Evolutionary conservation across 768 basidiomycete genomes (phyloP).

Genomic region (Polyporus arcularius): DNA sequence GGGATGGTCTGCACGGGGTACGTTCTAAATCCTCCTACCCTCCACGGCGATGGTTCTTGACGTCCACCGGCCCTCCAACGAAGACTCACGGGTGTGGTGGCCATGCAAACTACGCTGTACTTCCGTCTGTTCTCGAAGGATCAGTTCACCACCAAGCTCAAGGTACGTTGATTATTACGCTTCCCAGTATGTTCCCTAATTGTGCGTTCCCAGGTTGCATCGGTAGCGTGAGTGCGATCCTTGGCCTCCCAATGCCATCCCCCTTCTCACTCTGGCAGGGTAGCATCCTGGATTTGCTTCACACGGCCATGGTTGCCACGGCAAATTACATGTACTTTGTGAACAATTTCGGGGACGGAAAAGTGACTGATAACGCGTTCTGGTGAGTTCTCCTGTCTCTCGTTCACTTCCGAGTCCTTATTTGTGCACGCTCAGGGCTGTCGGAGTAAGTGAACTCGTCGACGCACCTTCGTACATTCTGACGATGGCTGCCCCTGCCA

Average conservation of each 20-base stretch:
- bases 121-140: conserved; percentile 25
- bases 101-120: conserved; percentile 28
- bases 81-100: conserved; percentile 29
- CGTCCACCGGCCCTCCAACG: neutral
- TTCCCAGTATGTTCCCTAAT: too few species aligned
- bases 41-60: neutral
- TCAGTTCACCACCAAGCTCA: conserved; percentile 13
- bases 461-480: conserved; percentile 2
- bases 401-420: neutral
- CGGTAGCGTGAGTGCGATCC: too few species aligned
- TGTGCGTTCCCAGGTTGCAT: too few species aligned
- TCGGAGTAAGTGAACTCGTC: too few species aligned
- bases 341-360: conserved; percentile 18
- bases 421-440: too few species aligned
- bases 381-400: conserved; percentile 17
- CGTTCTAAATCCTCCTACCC: neutral
- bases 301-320: conserved; percentile 24
- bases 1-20: conserved; percentile 30
- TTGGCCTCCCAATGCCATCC: too few species aligned
- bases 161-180: conserved; percentile 14
- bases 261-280: neutral
- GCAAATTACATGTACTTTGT: conserved; percentile 28
- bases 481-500: neutral
- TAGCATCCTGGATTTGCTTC: conserved; percentile 28
- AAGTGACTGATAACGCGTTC: conserved; percentile 24